phyloP scores from a whole-genome alignment of 2,329 filamentous ascomycete genomes.

The Trichothecium sympodiale region DNA sequence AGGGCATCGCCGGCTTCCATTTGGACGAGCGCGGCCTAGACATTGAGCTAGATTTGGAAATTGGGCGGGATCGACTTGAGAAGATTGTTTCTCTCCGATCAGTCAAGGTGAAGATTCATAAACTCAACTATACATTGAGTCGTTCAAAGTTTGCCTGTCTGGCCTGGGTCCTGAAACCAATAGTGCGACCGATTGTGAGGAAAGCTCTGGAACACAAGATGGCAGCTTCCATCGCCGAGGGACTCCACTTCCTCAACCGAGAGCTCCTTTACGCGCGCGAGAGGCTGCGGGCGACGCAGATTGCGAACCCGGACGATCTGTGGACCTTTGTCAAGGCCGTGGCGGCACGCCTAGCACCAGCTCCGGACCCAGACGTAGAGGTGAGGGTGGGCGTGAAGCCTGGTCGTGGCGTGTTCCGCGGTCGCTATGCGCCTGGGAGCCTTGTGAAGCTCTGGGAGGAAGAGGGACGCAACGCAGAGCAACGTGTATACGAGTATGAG shows the following conservation, averaged over 20 bases:
- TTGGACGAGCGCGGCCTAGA: slow-evolving; percentile 84
- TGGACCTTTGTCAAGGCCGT: slow-evolving; percentile 76
- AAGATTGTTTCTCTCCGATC: slow-evolving; percentile 67
- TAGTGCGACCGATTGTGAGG: slow-evolving; percentile 70
- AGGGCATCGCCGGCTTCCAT: slow-evolving; percentile 76
- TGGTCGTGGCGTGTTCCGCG: slow-evolving; percentile 57
- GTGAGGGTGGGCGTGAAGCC: slow-evolving; percentile 58
- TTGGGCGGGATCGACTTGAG: slow-evolving; percentile 67
- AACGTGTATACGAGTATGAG: slow-evolving; percentile 65
- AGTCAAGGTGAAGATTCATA: slow-evolving; percentile 75
- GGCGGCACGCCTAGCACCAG: slow-evolving; percentile 60
- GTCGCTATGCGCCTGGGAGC: slow-evolving; percentile 80
- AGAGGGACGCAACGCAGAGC: slow-evolving; percentile 57
- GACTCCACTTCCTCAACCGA: slow-evolving; percentile 64
- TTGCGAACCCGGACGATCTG: slow-evolving; percentile 67
- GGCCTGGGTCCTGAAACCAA: slow-evolving; percentile 73
- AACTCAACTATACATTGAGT: slow-evolving; percentile 67
- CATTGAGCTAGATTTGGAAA: slow-evolving; percentile 72
- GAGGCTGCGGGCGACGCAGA: slow-evolving; percentile 72
- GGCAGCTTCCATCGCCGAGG: slow-evolving; percentile 56
- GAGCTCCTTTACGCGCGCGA: slow-evolving; percentile 83
- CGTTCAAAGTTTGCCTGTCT: slow-evolving; percentile 68
- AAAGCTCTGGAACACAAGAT: slow-evolving; percentile 55
- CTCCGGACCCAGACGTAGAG: slow-evolving; percentile 66
- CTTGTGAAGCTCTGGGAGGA: slow-evolving; percentile 84